Base-by-base conservation (phyloP, 129 eudicot genomes). In the Pseudognaphalium luteoalbum region DNA sequence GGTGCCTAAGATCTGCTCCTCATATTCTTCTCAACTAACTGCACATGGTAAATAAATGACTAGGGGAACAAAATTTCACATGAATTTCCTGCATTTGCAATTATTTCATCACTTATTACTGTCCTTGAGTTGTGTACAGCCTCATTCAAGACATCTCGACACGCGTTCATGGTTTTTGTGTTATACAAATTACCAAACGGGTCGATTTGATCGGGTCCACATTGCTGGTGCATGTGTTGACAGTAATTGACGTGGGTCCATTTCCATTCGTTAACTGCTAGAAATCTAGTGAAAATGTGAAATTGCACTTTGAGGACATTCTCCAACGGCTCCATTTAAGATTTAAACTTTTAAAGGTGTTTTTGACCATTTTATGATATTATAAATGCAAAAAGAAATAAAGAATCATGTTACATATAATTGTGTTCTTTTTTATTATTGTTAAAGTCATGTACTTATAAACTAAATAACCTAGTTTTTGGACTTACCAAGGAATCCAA, bases 1-100 rank as follows among this genome's bases (percentile, higher is more conserved):
- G 0, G 86, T 93, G 68, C 98, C 98, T 56, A 93, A 88, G 87
- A 62, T 93, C 80, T 93, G 95, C 75, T 93, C 95, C n/a, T 85
- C 96, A 16, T 90, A 93, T 65, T 93, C 98, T 56, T 44, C 96
- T 22, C 98, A 90, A 76, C 61, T 90, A 19, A 80, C 91, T 60
- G 92, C 86, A 74, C 85, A 66, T 57, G 98, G 98, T 93, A 86
- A 83, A 58, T 32, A 41, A 44, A 47, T 47, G n/a, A 47, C 3
- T 47, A 47, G 12, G 12, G n/a, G 54, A 47, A 47, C 54, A 47
- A 47, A 47, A 7, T 2, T 76, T 58, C 74, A 61, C 77, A 70
- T 78, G 73, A 76, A 17, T 20, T 52, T 76, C 33, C 73, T 76
- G 76, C 71, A 61, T 60, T 42, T 78, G 71, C 77, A 63, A 50